Conservation (phyloP, 371 early-diverging fungal species). For the Rozella allomycis region DNA sequence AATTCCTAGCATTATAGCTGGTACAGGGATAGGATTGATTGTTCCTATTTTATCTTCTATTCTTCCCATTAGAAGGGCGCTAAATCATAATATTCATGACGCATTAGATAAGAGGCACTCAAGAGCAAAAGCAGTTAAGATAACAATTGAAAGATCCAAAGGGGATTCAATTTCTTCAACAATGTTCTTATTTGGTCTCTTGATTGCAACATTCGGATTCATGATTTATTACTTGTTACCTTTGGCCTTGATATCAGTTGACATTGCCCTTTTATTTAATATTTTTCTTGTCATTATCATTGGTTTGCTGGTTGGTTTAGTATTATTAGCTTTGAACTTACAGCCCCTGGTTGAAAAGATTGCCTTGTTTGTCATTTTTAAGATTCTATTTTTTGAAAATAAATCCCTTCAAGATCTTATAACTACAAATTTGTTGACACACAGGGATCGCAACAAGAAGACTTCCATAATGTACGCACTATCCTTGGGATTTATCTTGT, state of each 20-base stretch:
- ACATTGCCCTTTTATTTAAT: constrained; percentile 8
- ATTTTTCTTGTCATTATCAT: constrained; percentile 9
- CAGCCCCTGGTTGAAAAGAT: constrained; percentile 6
- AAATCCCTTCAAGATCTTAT: constrained; percentile 4
- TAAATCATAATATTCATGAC: constrained; percentile 4
- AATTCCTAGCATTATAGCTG: background rate
- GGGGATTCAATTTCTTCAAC: background rate
- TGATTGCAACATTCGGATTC: constrained; percentile 3
- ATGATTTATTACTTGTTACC: constrained; percentile 12
- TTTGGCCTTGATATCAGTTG: constrained; percentile 4
- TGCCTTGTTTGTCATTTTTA: constrained; percentile 2
- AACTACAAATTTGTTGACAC: constrained; percentile 7
- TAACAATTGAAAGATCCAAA: constrained; percentile 3
- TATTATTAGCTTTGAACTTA: constrained; percentile 7
- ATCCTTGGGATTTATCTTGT: constrained; percentile 2
- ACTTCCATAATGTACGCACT: constrained; percentile 10
- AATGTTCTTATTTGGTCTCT: background rate
- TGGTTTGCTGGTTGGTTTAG: constrained; percentile 9
- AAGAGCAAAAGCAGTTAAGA: background rate
- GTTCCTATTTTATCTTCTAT: constrained; percentile 5
- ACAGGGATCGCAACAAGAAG: constrained; percentile 7
- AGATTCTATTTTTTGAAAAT: constrained; percentile 6
- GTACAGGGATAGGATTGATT: constrained; percentile 3
- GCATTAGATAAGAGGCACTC: constrained; percentile 3
- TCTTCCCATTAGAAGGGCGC: constrained; percentile 3